A percentile compares a stretch with the other conserved stretches of the same genome.
These are phyloP conservation scores for Cyberlindnera lachancei DNA, from an alignment of 805 yeast species.

Conservation along the genomic window DNA sequence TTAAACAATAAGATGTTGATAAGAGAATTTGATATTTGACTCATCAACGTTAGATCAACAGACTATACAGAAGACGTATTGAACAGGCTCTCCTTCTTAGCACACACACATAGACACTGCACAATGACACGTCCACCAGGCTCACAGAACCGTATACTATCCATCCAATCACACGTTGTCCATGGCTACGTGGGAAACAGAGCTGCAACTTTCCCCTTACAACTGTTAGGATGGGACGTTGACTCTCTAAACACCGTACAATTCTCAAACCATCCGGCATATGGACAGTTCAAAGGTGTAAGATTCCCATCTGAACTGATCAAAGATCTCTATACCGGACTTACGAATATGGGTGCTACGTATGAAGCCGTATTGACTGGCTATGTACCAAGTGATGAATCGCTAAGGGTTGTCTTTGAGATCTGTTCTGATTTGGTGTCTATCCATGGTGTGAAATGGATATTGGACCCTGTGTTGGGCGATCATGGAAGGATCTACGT, in stretches of 20 bases:
- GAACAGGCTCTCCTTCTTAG: too few species aligned
- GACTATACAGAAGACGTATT: too few species aligned
- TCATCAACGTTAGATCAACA: too few species aligned
- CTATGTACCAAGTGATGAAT: constrained; percentile 59
- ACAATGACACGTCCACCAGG: constrained; percentile 1
- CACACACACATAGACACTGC: too few species aligned
- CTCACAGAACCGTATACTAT: constrained; percentile 25
- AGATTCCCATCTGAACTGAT: constrained; percentile 40
- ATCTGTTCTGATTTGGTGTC: constrained; percentile 29
- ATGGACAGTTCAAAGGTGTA: constrained; percentile 58
- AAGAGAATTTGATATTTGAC: too few species aligned
- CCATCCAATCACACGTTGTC: constrained; percentile 84
- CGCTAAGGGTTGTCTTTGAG: constrained; percentile 41
- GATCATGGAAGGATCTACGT: constrained; percentile 85
- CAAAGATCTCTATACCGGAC: constrained; percentile 44
- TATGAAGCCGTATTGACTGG: constrained; percentile 76
- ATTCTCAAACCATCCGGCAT: constrained; percentile 90
- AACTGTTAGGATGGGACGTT: constrained; percentile 85
- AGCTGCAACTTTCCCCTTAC: constrained; percentile 87
- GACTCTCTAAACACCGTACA: constrained; percentile 85
- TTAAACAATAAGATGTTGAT: too few species aligned
- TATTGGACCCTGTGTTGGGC: constrained; percentile 88
- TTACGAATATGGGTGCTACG: constrained; percentile 36
- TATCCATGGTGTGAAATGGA: constrained; percentile 37
- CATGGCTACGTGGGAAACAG: constrained; percentile 95